Percentiles rank a stretch among this genome's conserved stretches.
Evolutionary conservation across 768 basidiomycete species (phyloP).

Genomic region (Auricularia sp.): DNA sequence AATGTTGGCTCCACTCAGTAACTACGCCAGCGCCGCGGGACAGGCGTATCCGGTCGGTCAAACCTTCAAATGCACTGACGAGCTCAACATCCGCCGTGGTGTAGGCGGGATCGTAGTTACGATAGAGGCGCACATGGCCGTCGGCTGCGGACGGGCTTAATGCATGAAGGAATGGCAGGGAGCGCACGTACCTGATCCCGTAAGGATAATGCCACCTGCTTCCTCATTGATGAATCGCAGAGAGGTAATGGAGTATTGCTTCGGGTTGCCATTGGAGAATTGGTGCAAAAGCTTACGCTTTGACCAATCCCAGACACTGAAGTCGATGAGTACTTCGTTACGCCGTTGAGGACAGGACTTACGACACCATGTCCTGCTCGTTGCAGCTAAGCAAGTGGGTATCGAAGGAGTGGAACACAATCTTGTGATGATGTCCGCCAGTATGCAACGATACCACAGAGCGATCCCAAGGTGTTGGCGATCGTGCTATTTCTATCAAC

Average conservation of each 20-base stretch:
- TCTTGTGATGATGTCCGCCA: constrained; percentile 49
- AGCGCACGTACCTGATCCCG: constrained; percentile 59
- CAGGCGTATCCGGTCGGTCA: constrained; percentile 50
- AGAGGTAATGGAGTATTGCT: constrained; percentile 75
- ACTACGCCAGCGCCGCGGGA: constrained; percentile 78
- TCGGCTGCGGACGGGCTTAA: constrained; percentile 47
- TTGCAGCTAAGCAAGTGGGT: constrained; percentile 80
- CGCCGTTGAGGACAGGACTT: neutral
- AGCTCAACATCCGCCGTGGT: constrained; percentile 67
- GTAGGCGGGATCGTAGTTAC: constrained; percentile 75
- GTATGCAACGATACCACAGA: constrained; percentile 57
- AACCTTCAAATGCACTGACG: constrained; percentile 86
- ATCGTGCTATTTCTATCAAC: constrained; percentile 25
- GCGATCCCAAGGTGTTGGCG: constrained; percentile 59
- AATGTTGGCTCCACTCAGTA: constrained; percentile 86
- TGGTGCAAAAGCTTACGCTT: constrained; percentile 63
- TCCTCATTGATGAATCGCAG: constrained; percentile 94
- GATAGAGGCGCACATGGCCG: constrained; percentile 82
- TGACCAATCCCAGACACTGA: constrained; percentile 93
- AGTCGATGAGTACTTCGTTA: constrained; percentile 6
- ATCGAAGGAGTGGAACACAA: constrained; percentile 90
- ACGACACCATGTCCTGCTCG: constrained; percentile 82
- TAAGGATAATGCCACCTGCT: constrained; percentile 80
- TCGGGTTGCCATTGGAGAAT: constrained; percentile 84
- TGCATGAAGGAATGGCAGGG: too few relatives aligned